A percentile compares a stretch with the other conserved stretches of the same genome.
Evolutionary conservation across 495 filamentous ascomycete species (phyloP).

Genomic region (Poronia punctata): DNA sequence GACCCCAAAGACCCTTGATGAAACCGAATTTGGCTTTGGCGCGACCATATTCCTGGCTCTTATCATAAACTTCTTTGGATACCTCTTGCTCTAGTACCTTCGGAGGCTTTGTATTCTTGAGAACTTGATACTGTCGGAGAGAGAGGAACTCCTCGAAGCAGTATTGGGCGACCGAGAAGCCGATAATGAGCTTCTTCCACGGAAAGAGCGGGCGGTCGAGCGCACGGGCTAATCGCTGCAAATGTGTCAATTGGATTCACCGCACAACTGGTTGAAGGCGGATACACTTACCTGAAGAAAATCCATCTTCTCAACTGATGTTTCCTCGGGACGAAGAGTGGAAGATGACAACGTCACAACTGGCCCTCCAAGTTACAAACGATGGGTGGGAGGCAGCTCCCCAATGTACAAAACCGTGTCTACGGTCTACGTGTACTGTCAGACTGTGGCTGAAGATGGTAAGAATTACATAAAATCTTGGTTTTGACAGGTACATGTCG

Average conservation of each 20-base stretch:
- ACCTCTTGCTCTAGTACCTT: conserved; percentile 81
- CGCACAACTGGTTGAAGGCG: background rate
- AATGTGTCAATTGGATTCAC: background rate
- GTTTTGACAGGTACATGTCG: too few species aligned
- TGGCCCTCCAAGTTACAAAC: too few species aligned
- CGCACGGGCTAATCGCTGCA: conserved; percentile 73
- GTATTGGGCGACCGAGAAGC: conserved; percentile 85
- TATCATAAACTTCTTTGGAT: conserved; percentile 84
- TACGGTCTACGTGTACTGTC: background rate
- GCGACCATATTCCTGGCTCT: conserved; percentile 92
- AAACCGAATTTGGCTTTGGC: conserved; percentile 88
- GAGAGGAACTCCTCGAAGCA: conserved; percentile 79
- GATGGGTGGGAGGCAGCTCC: too few species aligned
- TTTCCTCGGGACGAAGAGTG: background rate
- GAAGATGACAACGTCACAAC: conserved; percentile 1
- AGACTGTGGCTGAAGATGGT: background rate
- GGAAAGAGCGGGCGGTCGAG: conserved; percentile 90
- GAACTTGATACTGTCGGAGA: conserved; percentile 76
- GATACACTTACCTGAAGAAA: conserved; percentile 41
- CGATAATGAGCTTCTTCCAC: conserved; percentile 93
- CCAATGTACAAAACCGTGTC: background rate
- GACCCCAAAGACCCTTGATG: conserved; percentile 71
- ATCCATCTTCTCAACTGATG: conserved; percentile 33
- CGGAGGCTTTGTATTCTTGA: conserved; percentile 71
- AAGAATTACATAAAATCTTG: background rate